Conservation (phyloP, 805 yeast genomes). For the Pichia membranifaciens region DNA sequence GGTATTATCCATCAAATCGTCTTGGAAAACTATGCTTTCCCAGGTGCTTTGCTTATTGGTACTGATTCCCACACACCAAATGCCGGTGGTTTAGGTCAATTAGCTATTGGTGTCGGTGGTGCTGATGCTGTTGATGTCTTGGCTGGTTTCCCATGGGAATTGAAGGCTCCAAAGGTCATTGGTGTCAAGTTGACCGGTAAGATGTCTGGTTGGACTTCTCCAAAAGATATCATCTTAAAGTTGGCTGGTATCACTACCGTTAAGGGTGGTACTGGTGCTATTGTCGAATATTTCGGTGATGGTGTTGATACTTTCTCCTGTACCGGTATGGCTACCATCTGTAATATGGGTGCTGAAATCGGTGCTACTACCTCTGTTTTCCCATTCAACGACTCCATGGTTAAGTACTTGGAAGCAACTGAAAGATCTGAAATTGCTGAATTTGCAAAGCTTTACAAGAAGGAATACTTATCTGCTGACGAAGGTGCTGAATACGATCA, state of each 20-base stretch:
- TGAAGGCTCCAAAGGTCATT: constrained; percentile 91
- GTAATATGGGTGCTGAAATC: constrained; percentile 99
- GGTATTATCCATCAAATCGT: constrained; percentile 98
- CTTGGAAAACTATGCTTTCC: constrained; percentile 92
- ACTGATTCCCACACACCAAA: constrained; percentile 99
- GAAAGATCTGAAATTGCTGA: constrained; percentile 78
- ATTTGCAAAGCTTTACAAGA: constrained; percentile 48
- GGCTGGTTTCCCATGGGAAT: constrained; percentile 97
- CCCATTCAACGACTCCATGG: constrained; percentile 65
- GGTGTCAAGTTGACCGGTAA: constrained; percentile 92
- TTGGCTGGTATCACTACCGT: constrained; percentile 92
- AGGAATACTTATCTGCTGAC: constrained; percentile 70
- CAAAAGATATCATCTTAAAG: constrained; percentile 91
- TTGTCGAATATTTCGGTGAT: constrained; percentile 94
- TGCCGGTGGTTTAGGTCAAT: constrained; percentile 98
- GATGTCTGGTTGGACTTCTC: constrained; percentile 91
- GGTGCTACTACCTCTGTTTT: constrained; percentile 98
- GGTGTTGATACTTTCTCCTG: constrained; percentile 86
- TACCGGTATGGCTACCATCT: constrained; percentile 99
- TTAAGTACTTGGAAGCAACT: constrained; percentile 70
- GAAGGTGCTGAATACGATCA: constrained; percentile 87
- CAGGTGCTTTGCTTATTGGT: constrained; percentile 95
- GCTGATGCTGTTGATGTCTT: constrained; percentile 99
- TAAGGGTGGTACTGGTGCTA: constrained; percentile 96
- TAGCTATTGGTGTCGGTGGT: constrained; percentile 99